Evolutionary conservation across 2,329 filamentous ascomycete genomes (phyloP), one percentile per base, ranked within the genome.

Genomic region (Metarhizium humberi): DNA sequence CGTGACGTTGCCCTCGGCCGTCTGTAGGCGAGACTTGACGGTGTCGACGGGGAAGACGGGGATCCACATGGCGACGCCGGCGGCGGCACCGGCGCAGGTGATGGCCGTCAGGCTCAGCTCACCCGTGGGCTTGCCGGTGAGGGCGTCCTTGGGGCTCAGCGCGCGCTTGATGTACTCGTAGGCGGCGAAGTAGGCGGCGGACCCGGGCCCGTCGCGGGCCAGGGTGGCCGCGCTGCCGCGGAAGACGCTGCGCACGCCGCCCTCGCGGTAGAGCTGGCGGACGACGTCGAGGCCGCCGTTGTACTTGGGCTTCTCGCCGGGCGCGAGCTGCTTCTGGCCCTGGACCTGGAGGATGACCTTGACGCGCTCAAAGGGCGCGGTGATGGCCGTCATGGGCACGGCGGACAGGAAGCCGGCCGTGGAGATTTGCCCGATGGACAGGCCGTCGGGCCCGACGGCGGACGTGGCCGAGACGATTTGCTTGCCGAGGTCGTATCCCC

Each of bases 331-430:
- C 74, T 92, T 91, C 73, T 96, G 91, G 66, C 91, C 92, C 75
- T 97, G 94, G 62, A 97, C 95, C 73, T 99, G 94, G 1, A 99
- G 86, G 60, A 99, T 91, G 55, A 99, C 92, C 75, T 99, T 99
- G 64, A 99, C 91, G 67, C 94, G 92, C 80, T 99, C 94, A 70
- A 99, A 97, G 58, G 94, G 94, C 4, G 94, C 94, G n/a, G 94
- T 97, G 76, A 99, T 96, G 72, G 90, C 75, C 4, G 94, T 99
- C 90, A 95, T 95, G 66, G 94, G 94, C 57, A 99, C 88, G 58
- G 94, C 94, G 67, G 90, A 95, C 82, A 99, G 95, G 83, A 96
- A 96, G 60, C 94, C 94, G 14, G 94, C 94, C 40, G 90, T 82
- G 38, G 90, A 94, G 73, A 95, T 85, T 72, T 99, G 94, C 47